A percentile compares a stretch with the other conserved stretches of the same genome.
Evolutionary conservation across 192 early-diverging fungal genomes (phyloP).

Genomic region (Coemansia sp.): DNA sequence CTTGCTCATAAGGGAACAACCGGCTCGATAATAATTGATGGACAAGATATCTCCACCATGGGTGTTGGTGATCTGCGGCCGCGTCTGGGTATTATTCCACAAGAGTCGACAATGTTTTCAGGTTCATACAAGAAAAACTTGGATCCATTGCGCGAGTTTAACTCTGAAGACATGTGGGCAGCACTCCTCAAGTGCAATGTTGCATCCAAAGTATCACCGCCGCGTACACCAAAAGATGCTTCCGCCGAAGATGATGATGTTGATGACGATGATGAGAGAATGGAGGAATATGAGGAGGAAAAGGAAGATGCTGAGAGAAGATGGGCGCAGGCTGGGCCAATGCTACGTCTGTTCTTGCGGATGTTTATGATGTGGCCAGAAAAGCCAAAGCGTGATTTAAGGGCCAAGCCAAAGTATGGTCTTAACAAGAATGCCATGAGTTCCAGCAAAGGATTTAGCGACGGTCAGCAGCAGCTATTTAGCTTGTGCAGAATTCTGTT

Average conservation of each 20-base stretch:
- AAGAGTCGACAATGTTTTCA: constrained; percentile 69
- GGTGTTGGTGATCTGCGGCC: constrained; percentile 55
- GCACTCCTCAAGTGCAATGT: constrained; percentile 51
- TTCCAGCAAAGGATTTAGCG: constrained; percentile 23
- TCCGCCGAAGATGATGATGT: background rate
- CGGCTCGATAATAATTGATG: constrained; percentile 74
- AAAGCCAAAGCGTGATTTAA: constrained; percentile 13
- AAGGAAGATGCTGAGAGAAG: background rate
- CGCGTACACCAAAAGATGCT: background rate
- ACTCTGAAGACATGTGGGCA: constrained; percentile 66
- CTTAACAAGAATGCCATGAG: background rate
- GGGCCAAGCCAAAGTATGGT: background rate
- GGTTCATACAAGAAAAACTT: constrained; percentile 75
- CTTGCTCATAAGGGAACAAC: constrained; percentile 55
- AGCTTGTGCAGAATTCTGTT: constrained; percentile 63
- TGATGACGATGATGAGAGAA: background rate
- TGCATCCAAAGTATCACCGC: constrained; percentile 5
- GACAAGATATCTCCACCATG: constrained; percentile 62
- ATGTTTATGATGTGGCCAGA: constrained; percentile 11
- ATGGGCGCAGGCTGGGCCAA: too few relatives aligned
- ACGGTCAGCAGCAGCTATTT: constrained; percentile 65
- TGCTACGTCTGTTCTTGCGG: background rate
- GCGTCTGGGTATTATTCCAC: constrained; percentile 66
- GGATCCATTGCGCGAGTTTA: constrained; percentile 71
- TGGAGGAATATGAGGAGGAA: background rate